Percentiles rank a stretch among this genome's conserved stretches.
phyloP scores from a whole-genome alignment of 495 filamentous ascomycete species.

The Pyrenula massariospora region DNA sequence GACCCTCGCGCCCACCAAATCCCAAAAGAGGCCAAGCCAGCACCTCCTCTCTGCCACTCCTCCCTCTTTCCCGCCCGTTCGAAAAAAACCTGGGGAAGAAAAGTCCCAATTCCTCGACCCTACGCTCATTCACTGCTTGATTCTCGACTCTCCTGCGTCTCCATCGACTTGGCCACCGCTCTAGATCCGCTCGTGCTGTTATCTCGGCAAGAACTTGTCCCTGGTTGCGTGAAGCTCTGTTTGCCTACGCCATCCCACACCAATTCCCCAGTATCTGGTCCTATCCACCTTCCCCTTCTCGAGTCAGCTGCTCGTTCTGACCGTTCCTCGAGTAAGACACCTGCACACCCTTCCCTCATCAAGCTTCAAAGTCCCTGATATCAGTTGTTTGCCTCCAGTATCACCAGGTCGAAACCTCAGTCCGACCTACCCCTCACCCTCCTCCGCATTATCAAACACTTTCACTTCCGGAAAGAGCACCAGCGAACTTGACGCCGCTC shows the following conservation, averaged over 20 bases:
- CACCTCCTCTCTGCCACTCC: background rate
- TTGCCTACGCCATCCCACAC: background rate
- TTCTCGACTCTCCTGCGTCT: background rate
- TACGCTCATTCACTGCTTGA: background rate
- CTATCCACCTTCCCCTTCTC: background rate
- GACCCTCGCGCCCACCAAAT: background rate
- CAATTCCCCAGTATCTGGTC: background rate
- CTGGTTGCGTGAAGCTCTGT: background rate
- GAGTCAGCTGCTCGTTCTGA: background rate
- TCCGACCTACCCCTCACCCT: background rate
- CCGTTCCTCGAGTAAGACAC: background rate
- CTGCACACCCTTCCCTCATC: background rate
- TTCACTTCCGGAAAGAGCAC: background rate
- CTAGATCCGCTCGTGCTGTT: background rate
- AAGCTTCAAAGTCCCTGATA: background rate
- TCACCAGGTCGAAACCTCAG: background rate
- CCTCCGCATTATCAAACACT: background rate
- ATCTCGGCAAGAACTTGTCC: background rate
- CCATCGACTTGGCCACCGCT: background rate
- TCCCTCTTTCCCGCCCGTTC: background rate
- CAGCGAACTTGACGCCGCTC: background rate
- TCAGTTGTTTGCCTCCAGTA: background rate
- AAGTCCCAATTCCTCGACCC: background rate
- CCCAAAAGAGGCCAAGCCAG: background rate
- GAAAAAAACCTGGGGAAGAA: background rate